phyloP scores from a whole-genome alignment of 495 filamentous ascomycete species.

The Penicillium coffeae region DNA sequence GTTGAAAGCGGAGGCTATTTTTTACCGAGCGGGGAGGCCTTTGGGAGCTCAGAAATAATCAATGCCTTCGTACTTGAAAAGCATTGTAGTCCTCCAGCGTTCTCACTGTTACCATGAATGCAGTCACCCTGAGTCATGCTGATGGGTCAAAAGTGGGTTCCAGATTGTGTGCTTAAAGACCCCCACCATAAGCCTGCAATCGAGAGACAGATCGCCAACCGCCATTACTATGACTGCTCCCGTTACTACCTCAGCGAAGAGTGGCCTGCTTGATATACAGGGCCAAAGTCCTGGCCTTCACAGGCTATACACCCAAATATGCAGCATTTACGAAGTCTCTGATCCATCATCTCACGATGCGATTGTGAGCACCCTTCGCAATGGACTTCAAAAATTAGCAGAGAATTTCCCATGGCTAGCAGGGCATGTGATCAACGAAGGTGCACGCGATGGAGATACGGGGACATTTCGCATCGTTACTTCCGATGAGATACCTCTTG shows the following conservation, averaged over 20 bases:
- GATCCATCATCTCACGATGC: slow-evolving; percentile 18
- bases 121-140: no score
- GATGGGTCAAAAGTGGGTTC: no score
- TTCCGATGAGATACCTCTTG: slow-evolving; percentile 30
- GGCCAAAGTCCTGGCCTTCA: slow-evolving; percentile 14
- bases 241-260: no score
- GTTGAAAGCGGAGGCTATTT: no score
- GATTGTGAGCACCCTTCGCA: slow-evolving; percentile 30
- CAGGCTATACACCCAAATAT: slow-evolving; percentile 45
- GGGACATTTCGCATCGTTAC: slow-evolving; percentile 42
- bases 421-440: slow-evolving; percentile 48
- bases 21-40: no score
- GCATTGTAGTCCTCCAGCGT: no score
- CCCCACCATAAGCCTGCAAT: not conserved
- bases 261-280: slow-evolving; percentile 11
- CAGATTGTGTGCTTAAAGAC: not conserved
- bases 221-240: not conserved
- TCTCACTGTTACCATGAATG: no score
- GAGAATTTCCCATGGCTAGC: slow-evolving; percentile 51
- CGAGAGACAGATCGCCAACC: not conserved
- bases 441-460: slow-evolving; percentile 25
- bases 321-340: slow-evolving; percentile 29
- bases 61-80: no score
- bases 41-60: no score
- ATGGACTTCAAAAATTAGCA: slow-evolving; percentile 34